Evolutionary conservation across 2,329 filamentous ascomycete genomes (phyloP), one percentile per base, ranked within the genome.

Genomic region (Pseudodiploospora longispora): DNA sequence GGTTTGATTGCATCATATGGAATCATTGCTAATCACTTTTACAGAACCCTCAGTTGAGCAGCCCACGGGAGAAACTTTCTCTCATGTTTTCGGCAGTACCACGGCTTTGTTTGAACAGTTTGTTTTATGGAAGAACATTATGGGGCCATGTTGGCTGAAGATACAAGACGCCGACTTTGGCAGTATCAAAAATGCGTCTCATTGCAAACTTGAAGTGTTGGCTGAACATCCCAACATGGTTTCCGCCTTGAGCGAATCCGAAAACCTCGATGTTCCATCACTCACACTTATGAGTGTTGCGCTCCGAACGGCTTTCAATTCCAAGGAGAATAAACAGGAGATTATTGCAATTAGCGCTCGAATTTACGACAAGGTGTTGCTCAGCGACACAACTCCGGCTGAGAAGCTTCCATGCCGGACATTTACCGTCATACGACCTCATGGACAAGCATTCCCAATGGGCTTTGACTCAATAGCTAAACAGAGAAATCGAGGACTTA

Each of bases 101-200:
- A 98, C 93, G 0, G 82, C 87, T 1, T 74, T 98, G 1, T 98
- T 98, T 55, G 93, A 98, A 65, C 93, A 98, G 56, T 98, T 98
- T 59, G 93, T 98, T 19, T 75, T 98, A 5, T 96, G 90, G 86
- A 97, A 96, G 69, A 95, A 95, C 59, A 87, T 98, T 55, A 98
- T 96, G 91, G 93, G 93, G 2, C 93, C 93, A 30, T 97, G 93
- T 63, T 98, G 93, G 93, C 76, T 98, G 38, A 90, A 84, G 59
- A 93, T 98, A 44, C 78, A 89, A 52, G 83, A 85, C 52, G 86
- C 86, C 30, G 83, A 96, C 61, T 96, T 95, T 60, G 76, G 77
- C 12, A 74, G 85, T 5, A 75, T 97, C 53, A 91, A 88, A 64
- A 96, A 96, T 55, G 86, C 89, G 8, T 98, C 93, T 1, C 93